Evolutionary conservation across 2,329 filamentous ascomycete species (phyloP).

Genomic region (Coniella lustricola): DNA sequence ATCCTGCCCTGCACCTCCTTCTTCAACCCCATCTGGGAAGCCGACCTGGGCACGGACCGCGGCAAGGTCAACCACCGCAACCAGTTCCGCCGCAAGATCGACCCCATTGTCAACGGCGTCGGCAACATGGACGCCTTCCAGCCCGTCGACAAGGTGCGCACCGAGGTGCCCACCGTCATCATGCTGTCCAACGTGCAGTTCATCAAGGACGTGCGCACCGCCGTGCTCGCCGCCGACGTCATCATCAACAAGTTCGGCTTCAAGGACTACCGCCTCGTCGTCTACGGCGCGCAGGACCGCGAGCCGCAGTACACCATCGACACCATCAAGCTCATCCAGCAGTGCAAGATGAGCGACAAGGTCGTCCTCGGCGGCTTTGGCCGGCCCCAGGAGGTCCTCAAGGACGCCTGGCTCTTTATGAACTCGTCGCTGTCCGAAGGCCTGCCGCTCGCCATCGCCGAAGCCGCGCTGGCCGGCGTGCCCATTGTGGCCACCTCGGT

Average conservation of each 20-base stretch:
- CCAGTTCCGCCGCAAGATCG: slow-evolving; percentile 51
- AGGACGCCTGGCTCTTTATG: slow-evolving; percentile 51
- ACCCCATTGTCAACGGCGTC: slow-evolving; percentile 60
- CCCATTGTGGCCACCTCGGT: slow-evolving; percentile 51
- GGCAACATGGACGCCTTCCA: slow-evolving; percentile 57
- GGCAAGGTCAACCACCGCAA: slow-evolving; percentile 50
- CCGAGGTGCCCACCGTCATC: slow-evolving; percentile 52
- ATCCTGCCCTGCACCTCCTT: slow-evolving; percentile 51
- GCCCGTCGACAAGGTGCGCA: slow-evolving; percentile 52
- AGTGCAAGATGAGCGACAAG: slow-evolving; percentile 43
- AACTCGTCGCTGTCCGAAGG: slow-evolving; percentile 52
- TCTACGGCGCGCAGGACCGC: slow-evolving; percentile 58
- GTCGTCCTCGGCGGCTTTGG: slow-evolving; percentile 50
- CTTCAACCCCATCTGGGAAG: slow-evolving; percentile 59
- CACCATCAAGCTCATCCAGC: slow-evolving; percentile 50
- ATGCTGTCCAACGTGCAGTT: slow-evolving; percentile 58
- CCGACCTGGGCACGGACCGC: slow-evolving; percentile 52
- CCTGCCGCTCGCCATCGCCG: slow-evolving; percentile 48
- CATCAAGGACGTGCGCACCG: slow-evolving; percentile 58
- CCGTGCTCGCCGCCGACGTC: slow-evolving; percentile 55
- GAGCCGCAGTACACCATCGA: slow-evolving; percentile 53
- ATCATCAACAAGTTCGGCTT: slow-evolving; percentile 62
- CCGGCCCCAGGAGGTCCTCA: slow-evolving; percentile 46
- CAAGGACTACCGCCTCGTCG: slow-evolving; percentile 53
- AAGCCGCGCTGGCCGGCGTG: slow-evolving; percentile 48